Conservation (phyloP, 257 asterid genomes). For the Gentiana macrophylla region DNA sequence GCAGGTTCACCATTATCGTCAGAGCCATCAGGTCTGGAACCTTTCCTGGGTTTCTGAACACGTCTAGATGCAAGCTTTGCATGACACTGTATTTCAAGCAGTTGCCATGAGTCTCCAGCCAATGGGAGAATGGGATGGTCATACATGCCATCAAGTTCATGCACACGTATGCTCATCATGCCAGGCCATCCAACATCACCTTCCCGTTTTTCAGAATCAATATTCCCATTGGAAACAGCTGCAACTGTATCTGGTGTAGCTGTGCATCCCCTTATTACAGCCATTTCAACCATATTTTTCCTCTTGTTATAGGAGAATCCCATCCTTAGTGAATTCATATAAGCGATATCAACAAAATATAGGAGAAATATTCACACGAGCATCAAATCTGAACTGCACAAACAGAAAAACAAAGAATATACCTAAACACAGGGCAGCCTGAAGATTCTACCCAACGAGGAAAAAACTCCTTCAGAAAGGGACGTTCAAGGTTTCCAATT, state of each 20-base stretch:
- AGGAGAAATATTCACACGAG: conserved; percentile 23
- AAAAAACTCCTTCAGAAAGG: conserved; percentile 94
- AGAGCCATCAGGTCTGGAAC: conserved; percentile 88
- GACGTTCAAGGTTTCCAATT: conserved; percentile 98
- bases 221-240: conserved; percentile 40
- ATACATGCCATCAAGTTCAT: conserved; percentile 98
- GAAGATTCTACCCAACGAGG: conserved; percentile 99
- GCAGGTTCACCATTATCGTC: conserved; percentile 82
- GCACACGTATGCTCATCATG: conserved; percentile 97
- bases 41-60: conserved; percentile 87
- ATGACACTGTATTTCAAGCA: conserved; percentile 94
- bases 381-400: conserved; percentile 21
- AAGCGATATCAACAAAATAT: conserved; percentile 13
- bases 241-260: conserved; percentile 61
- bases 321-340: conserved; percentile 47
- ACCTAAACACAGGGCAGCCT: conserved; percentile 97
- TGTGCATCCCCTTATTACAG: conserved; percentile 85
- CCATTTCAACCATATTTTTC: conserved; percentile 89
- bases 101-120: conserved; percentile 99
- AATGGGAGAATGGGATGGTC: conserved; percentile 96
- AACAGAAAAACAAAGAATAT: conserved; percentile 28
- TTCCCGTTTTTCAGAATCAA: conserved; percentile 73
- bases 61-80: conserved; percentile 97
- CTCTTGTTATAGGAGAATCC: conserved; percentile 95
- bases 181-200: conserved; percentile 98